Evolutionary conservation across 2,329 filamentous ascomycete genomes (phyloP), one percentile per base, ranked within the genome.

Genomic region (Sporothrix pallida): DNA sequence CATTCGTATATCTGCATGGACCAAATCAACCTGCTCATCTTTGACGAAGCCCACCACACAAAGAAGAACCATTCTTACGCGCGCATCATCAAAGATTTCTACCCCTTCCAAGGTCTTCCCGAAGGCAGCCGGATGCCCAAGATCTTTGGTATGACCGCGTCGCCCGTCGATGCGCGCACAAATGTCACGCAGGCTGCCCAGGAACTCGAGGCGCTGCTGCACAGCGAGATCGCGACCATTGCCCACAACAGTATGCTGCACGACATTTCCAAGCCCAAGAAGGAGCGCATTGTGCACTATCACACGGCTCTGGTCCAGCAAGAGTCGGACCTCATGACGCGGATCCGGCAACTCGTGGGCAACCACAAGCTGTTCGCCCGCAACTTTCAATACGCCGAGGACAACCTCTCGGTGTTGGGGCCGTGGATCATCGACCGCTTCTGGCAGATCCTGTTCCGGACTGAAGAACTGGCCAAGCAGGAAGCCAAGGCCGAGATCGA

Each of bases 91-190:
- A 94, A 93, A 78, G 92, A 97, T 74, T 94, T 93, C 77, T 98
- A 98, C 79, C 78, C 89, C 1, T 82, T 86, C 2, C 83, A 86
- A 44, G 75, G 80, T 0, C 78, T 79, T 0, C 83, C 82, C 62
- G 78, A 86, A 44, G 76, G 80, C 0, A 77, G 79, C 0, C 83
- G 82, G 67, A 86, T 90, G 4, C 96, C 96, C 3, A 91, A 91
- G 52, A 90, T 99, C 23, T 92, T 99, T 77, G 95, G 95, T 37
- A 98, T 98, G 95, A 99, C 96, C 1, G 96, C 96, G 8, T 98
- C 96, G 0, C 96, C 96, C 0, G 91, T 98, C 2, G 95, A 98
- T 82, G 90, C 93, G 0, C 92, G 93, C 78, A 87, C 88, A 0
- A 90, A 97, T 76, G 87, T 97, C 42, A 84, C 86, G 17, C 85